Evolutionary conservation across 768 basidiomycete genomes (phyloP), one percentile per base, ranked within the genome.

Genomic region (Amanita polypyramis): DNA sequence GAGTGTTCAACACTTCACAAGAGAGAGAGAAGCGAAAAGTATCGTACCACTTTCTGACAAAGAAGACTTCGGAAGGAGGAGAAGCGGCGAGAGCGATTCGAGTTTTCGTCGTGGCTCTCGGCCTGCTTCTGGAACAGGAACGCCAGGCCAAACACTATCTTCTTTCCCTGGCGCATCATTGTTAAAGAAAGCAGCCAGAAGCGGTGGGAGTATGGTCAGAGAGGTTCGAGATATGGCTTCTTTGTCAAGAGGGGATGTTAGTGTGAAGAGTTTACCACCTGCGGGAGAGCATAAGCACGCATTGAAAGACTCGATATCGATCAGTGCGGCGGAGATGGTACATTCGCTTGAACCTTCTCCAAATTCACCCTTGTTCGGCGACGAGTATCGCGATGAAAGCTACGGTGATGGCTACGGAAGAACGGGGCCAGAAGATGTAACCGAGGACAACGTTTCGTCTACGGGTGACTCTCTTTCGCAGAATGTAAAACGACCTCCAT

Each of bases 1-100:
- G 58, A 82, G 80, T 52, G 82, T 92, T 50, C 86, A 91, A 27
- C 83, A 79, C 72, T 74, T 72, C 41, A 73, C 72, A 48, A 68
- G 40, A n/a, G 46, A 49, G 33, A 46, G n/a, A 29, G 20, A 11
- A 11, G 34, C 34, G 34, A 35, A 35, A 11, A 35, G 19, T 2
- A n/a, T 40, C 39, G 42, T 50, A 30, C 25, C 50, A 42, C 27
- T 25, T 35, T 35, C 49, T 4, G 25, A 49, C 35, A n/a, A 45
- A 60, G 41, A 51, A 54, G 53, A 52, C 23, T 50, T 45, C 12
- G 52, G 50, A 17, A 56, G 57, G 32, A 63, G 75, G 32, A 59
- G 54, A 50, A 77, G 76, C 52, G 65, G 52, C 36, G 75, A 79
- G 27, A 77, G 76, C 52, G 76, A 76, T 35, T 65, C 65, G 30